Base-by-base conservation (phyloP, 345 rosid species). In the Acer saccharum region DNA sequence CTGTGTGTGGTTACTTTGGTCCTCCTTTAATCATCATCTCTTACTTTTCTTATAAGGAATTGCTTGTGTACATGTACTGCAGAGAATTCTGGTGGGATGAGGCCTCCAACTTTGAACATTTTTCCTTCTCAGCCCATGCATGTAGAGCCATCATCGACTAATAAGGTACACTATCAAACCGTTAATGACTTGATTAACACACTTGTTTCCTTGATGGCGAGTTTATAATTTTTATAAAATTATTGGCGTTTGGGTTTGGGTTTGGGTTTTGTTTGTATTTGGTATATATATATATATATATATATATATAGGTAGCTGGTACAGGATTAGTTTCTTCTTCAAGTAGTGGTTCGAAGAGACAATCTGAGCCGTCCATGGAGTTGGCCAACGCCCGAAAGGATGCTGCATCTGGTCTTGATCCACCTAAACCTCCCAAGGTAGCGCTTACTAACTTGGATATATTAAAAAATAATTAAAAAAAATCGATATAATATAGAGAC, bases 61-160 rank as follows among this genome's bases (percentile, higher is more conserved):
- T 61, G 77, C 21, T 39, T 69, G 46, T 65, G 39, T 73, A 9
- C 39, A 35, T 35, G 39, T 35, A 35, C 39, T 43, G 87, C 96
- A 92, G 95, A 90, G 75, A 86, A 80, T 82, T 76, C 90, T 75
- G 92, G 83, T 72, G 92, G 83, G 69, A 93, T 93, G 95, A 90
- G 94, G 77, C 99, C 99, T 80, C 97, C 98, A 74, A 97, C 97
- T 78, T 88, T 94, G 62, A 94, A 93, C 89, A 97, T 97, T 79
- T 97, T 97, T 82, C 99, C 99, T 41, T 94, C 99, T 63, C 97
- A 91, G 74, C 99, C 99, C 65, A 94, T 94, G 98, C 98, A 93
- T 79, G 89, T 80, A 69, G 94, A 88, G 61, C 94, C 93, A 74
- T 83, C 92, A 43, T 63, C 85, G 39, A 84, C 82, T 0, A 62